These are phyloP conservation scores for Pyrenochaeta sp. DNA, from an alignment of 2,329 filamentous ascomycete genomes.

Conservation along the genomic window DNA sequence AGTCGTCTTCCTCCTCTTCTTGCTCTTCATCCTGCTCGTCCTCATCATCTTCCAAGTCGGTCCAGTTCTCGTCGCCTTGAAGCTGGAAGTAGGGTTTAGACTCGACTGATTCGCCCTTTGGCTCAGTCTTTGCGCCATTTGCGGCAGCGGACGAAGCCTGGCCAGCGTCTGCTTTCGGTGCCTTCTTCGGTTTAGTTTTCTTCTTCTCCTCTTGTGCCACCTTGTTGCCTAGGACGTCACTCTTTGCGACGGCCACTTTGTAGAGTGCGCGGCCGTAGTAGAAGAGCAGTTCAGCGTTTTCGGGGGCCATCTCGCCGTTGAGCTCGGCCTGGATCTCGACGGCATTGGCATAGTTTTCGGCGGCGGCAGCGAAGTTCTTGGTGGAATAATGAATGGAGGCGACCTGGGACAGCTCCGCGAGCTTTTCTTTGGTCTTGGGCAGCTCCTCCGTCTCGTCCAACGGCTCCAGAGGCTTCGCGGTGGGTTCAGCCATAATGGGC, in stretches of 20 bases:
- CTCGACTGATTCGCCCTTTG: slow-evolving; percentile 55
- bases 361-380: slow-evolving; percentile 85
- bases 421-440: slow-evolving; percentile 63
- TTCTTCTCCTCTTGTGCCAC: slow-evolving; percentile 67
- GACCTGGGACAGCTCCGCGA: slow-evolving; percentile 80
- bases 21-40: slow-evolving; percentile 58
- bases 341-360: slow-evolving; percentile 87
- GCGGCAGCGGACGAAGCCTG: slow-evolving; percentile 37
- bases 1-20: slow-evolving; percentile 66
- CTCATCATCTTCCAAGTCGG: slow-evolving; percentile 76
- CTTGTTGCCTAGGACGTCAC: slow-evolving; percentile 88
- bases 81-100: slow-evolving; percentile 91
- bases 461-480: slow-evolving; percentile 25
- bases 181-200: slow-evolving; percentile 59
- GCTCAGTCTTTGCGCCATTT: slow-evolving; percentile 44
- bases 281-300: slow-evolving; percentile 94
- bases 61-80: slow-evolving; percentile 89
- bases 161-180: slow-evolving; percentile 48
- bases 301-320: slow-evolving; percentile 88
- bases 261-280: slow-evolving; percentile 93
- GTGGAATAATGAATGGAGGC: slow-evolving; percentile 86
- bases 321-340: slow-evolving; percentile 88
- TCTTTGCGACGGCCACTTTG: slow-evolving; percentile 92
- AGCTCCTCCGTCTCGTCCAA: slow-evolving; percentile 32
- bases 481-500: slow-evolving; percentile 34